These are phyloP conservation scores for Pachysolen tannophilus DNA, from an alignment of 805 yeast species.

Conservation along the genomic window DNA sequence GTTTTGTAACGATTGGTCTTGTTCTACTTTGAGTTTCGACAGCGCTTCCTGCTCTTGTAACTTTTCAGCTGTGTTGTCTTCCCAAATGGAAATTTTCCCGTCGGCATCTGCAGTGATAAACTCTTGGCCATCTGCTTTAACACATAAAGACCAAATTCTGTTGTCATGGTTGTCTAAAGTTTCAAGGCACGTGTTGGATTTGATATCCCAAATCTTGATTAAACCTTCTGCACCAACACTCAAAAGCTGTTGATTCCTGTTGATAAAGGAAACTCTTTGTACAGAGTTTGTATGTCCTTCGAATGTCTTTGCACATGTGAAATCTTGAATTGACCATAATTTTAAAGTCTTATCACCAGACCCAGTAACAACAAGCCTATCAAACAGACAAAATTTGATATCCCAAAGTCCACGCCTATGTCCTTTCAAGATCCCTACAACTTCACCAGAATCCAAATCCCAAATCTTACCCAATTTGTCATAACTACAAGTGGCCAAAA, in stretches of 20 bases:
- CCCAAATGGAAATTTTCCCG: constrained; percentile 85
- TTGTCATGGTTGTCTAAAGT: constrained; percentile 90
- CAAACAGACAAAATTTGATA: constrained; percentile 72
- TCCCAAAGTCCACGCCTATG: constrained; percentile 97
- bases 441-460: constrained; percentile 82
- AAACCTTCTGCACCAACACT: constrained; percentile 93
- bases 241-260: constrained; percentile 57
- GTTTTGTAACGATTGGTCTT: constrained; percentile 82
- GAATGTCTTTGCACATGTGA: constrained; percentile 68
- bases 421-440: constrained; percentile 75
- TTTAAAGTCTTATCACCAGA: constrained; percentile 89
- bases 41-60: constrained; percentile 45
- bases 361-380: constrained; percentile 70
- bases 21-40: constrained; percentile 57
- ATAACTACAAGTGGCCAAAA: constrained; percentile 88
- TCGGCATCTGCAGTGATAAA: constrained; percentile 92
- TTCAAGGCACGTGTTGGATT: constrained; percentile 54
- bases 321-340: constrained; percentile 81
- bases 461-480: constrained; percentile 90
- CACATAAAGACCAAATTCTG: constrained; percentile 86
- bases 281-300: constrained; percentile 95
- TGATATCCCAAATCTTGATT: constrained; percentile 81
- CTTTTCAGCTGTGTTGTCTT: constrained; percentile 75
- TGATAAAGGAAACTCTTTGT: constrained; percentile 68
- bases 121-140: constrained; percentile 55